A percentile compares a stretch with the other conserved stretches of the same genome.
These are phyloP conservation scores for Pythium monospermum DNA, from an alignment of 352 stramenopile genomes.

Conservation along the genomic window DNA sequence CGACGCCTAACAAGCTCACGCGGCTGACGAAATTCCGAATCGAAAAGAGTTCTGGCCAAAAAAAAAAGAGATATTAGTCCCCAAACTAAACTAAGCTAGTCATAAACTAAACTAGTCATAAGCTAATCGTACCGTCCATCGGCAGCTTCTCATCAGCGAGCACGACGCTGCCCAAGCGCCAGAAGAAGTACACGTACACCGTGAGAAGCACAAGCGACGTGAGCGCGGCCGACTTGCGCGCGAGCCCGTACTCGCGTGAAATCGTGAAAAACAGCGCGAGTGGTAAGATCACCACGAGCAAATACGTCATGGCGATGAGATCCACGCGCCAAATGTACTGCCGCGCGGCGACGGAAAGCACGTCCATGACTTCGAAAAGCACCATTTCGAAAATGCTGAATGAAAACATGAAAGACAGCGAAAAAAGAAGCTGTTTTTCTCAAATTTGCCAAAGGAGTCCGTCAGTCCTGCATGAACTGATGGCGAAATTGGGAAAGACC, in stretches of 20 bases:
- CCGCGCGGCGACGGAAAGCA: constrained; percentile 52
- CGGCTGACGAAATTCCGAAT: constrained; percentile 80
- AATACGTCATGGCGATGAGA: constrained; percentile 69
- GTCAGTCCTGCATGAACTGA: too few relatives aligned
- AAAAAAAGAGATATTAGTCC: constrained; percentile 8
- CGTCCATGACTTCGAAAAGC: constrained; percentile 72
- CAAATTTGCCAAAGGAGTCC: too few relatives aligned
- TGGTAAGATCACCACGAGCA: constrained; percentile 72
- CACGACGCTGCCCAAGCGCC: constrained; percentile 51
- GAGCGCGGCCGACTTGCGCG: constrained; percentile 16
- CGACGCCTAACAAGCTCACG: constrained; percentile 71
- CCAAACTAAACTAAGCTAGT: too few relatives aligned
- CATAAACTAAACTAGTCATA: too few relatives aligned
- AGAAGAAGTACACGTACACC: constrained; percentile 76
- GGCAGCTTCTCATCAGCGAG: too few relatives aligned
- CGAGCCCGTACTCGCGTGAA: constrained; percentile 53
- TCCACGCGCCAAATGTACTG: constrained; percentile 77
- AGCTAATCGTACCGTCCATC: constrained; percentile 31
- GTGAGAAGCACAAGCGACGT: constrained; percentile 26
- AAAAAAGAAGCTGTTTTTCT: constrained; percentile 80
- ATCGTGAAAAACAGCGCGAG: constrained; percentile 73
- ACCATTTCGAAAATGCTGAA: constrained; percentile 80
- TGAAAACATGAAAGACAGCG: constrained; percentile 66
- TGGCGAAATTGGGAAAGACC: too few relatives aligned
- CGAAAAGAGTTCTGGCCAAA: constrained; percentile 49